Base-by-base conservation (phyloP, 805 yeast species). In the Saccharomycopsis guyanensis region DNA sequence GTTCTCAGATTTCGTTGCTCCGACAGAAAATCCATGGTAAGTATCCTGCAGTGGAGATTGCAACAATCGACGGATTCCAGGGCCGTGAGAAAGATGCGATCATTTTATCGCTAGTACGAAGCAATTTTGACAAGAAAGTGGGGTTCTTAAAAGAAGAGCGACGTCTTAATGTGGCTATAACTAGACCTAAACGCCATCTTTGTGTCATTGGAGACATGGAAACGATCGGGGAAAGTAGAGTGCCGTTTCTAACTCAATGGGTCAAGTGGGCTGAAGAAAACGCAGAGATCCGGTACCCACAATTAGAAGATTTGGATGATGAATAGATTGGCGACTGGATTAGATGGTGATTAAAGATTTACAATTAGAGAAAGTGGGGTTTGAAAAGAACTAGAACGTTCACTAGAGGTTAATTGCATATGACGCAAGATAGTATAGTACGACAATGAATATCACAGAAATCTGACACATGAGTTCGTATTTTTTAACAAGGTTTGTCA, bases 31-130 rank as follows among this genome's bases (percentile, higher is more conserved):
- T 83, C 1, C 66, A 68, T 27, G 60, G 59, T 3, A 43, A 52
- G 16, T 66, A 64, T 41, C 70, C 73, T 0, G 58, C 51, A 2
- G 66, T 91, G 4, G 97, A 91, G 58, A 75, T 89, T 0, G 78
- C 95, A 3, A 86, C 97, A 0, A 91, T 91, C 3, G 98, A 91
- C 65, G 97, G 97, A 1, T 93, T 91, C 57, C 98, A 91, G 66
- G 98, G 98, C 1, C 69, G 97, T 51, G 98, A 91, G 59, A 93
- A 91, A 61, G 94, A 89, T 56, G 82, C 80, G 0, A 87, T 91
- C 4, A 71, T 91, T 1, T 65, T 93, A 10, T 73, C 93, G 1
- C 62, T 91, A 45, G 97, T 91, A 2, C 70, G 98, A 53, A 82
- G 93, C 34, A 91, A 91, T 60, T 80, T 74, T 18, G 56, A 64